Evolutionary conservation across 352 stramenopile genomes (phyloP).

Genomic region (Globisporangium nunn): DNA sequence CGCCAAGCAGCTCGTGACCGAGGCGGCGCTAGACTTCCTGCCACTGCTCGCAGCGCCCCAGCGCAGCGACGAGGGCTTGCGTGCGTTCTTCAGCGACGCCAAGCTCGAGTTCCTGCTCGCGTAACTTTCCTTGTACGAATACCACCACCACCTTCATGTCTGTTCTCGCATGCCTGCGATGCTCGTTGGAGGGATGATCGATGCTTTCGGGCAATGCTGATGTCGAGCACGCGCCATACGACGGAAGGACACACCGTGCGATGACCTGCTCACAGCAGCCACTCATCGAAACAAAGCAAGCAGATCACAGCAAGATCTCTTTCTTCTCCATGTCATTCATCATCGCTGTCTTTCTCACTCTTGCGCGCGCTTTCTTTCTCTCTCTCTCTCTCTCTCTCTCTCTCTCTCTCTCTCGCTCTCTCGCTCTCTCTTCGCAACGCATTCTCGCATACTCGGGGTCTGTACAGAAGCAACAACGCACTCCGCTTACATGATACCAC

Average conservation of each 20-base stretch:
- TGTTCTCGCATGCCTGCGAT: no score
- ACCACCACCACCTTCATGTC: neutral
- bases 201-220: no score
- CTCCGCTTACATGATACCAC: constrained; percentile 31
- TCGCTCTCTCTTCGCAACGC: neutral
- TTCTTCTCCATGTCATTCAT: no score
- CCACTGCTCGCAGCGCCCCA: constrained; percentile 10
- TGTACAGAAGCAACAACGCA: neutral
- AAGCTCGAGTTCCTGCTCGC: constrained; percentile 15
- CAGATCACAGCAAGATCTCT: no score
- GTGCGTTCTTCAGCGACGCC: constrained; percentile 11
- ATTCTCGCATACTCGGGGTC: neutral
- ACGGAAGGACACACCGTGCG: no score
- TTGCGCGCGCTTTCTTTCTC: neutral
- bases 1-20: constrained; percentile 28
- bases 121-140: constrained; percentile 15
- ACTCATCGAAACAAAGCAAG: no score
- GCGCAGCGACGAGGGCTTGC: constrained; percentile 10
- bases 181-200: no score
- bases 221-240: no score
- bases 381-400: neutral
- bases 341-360: neutral
- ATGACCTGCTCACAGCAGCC: no score
- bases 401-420: neutral
- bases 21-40: constrained; percentile 12